These are phyloP conservation scores for Fagopyrum tataricum DNA, from an alignment of 148 eudicot genomes.

Conservation along the genomic window DNA sequence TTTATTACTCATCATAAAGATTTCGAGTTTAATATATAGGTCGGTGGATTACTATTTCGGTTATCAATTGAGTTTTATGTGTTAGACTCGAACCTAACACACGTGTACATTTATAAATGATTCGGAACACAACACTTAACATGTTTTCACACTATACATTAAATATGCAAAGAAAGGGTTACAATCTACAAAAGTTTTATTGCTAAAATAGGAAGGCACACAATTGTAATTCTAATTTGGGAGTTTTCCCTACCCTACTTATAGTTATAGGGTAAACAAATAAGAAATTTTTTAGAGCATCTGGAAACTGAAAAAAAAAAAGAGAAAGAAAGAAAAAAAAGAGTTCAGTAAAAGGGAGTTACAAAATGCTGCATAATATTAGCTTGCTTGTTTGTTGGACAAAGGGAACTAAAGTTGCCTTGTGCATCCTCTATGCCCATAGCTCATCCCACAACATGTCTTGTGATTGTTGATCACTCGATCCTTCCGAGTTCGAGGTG, in stretches of 20 bases:
- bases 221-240: not conserved
- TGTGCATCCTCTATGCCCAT: conserved; percentile 9
- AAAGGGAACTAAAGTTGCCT: not conserved
- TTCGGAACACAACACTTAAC: too few species aligned
- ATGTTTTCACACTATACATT: not conserved
- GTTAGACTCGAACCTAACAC: too few species aligned
- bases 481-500: conserved; percentile 6
- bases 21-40: too few species aligned
- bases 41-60: too few species aligned
- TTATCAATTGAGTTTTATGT: too few species aligned
- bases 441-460: conserved; percentile 4
- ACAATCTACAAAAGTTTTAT: not conserved
- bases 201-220: not conserved
- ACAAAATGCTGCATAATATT: conserved; percentile 5
- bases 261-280: not conserved
- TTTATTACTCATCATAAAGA: too few species aligned
- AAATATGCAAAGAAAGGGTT: not conserved
- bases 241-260: not conserved
- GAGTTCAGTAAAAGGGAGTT: not conserved
- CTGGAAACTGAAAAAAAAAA: not conserved
- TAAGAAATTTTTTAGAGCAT: not conserved
- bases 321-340: not conserved
- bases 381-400: not conserved
- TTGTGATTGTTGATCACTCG: not conserved
- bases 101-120: too few species aligned